Percentiles rank a stretch among this genome's conserved stretches.
Evolutionary conservation across 164 flowering plant species (phyloP).

Genomic region (Tetracentron sinense): DNA sequence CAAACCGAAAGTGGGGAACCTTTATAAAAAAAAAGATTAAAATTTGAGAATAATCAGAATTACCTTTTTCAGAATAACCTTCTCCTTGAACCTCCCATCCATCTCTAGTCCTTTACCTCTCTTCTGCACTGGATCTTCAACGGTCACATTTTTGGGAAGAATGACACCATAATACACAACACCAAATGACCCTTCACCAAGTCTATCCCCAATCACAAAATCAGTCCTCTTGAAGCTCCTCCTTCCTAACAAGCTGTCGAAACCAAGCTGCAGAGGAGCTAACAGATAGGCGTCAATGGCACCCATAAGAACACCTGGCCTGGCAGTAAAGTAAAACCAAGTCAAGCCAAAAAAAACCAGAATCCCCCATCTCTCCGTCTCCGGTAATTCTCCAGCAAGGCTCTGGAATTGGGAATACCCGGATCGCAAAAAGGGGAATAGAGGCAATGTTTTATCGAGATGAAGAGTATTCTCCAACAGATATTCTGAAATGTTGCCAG

Average conservation of each 20-base stretch:
- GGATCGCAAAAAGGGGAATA: constrained; percentile 40
- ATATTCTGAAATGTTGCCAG: constrained; percentile 33
- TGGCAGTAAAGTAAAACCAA: constrained; percentile 90
- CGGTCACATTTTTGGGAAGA: constrained; percentile 62
- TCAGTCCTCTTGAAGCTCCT: constrained; percentile 68
- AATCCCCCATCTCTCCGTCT: constrained; percentile 59
- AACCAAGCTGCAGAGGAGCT: constrained; percentile 74
- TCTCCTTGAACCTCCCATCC: constrained; percentile 67
- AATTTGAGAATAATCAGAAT: no score
- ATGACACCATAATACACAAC: constrained; percentile 79
- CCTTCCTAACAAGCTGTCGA: constrained; percentile 60
- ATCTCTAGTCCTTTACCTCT: constrained; percentile 30
- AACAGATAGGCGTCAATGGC: constrained; percentile 88
- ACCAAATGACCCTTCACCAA: constrained; percentile 97
- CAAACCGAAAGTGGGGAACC: no score
- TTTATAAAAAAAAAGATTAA: no score
- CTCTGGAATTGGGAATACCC: constrained; percentile 49
- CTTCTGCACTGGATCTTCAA: constrained; percentile 40
- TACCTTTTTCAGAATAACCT: constrained; percentile 89
- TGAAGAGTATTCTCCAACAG: constrained; percentile 27
- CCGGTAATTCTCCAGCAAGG: constrained; percentile 46
- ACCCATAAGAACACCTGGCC: constrained; percentile 91
- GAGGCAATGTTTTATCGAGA: constrained; percentile 33
- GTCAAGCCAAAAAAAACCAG: constrained; percentile 51
- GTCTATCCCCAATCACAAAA: constrained; percentile 57